Conservation (phyloP, 768 basidiomycete species). For the Multifurca ochricompacta region DNA sequence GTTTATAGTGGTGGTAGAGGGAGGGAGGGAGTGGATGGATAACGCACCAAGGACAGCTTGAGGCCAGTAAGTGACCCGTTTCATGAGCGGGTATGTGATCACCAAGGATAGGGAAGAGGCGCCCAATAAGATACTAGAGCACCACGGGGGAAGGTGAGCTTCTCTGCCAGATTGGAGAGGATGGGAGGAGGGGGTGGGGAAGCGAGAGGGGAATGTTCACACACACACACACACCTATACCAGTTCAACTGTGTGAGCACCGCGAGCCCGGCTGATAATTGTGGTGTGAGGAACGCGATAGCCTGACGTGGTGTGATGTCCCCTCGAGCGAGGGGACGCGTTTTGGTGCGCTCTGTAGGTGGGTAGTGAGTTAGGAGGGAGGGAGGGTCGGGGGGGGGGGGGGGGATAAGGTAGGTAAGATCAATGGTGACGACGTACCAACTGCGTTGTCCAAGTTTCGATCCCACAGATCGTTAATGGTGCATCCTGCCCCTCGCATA, state of each 20-base stretch:
- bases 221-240: conserved; percentile 62
- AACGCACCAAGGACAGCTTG: conserved; percentile 84
- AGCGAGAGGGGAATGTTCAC: neutral
- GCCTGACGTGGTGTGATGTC: conserved; percentile 74
- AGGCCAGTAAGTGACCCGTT: conserved; percentile 93
- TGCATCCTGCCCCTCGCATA: conserved; percentile 98
- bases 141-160: neutral
- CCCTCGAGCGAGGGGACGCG: conserved; percentile 80
- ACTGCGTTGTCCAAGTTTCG: conserved; percentile 84
- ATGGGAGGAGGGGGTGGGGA: neutral
- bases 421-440: conserved; percentile 40
- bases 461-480: conserved; percentile 99
- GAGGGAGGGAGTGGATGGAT: neutral
- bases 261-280: conserved; percentile 75
- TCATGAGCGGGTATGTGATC: conserved; percentile 91
- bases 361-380: neutral
- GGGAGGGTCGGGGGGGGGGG: neutral
- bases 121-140: conserved; percentile 74
- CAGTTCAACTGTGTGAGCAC: conserved; percentile 87
- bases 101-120: conserved; percentile 88
- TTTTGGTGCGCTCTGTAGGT: conserved; percentile 67
- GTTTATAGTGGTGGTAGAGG: neutral
- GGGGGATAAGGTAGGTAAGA: neutral
- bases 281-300: conserved; percentile 69
- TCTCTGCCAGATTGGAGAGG: too few relatives aligned